These are phyloP conservation scores for Schizonepeta tenuifolia DNA, from an alignment of 257 asterid species.

Conservation along the genomic window DNA sequence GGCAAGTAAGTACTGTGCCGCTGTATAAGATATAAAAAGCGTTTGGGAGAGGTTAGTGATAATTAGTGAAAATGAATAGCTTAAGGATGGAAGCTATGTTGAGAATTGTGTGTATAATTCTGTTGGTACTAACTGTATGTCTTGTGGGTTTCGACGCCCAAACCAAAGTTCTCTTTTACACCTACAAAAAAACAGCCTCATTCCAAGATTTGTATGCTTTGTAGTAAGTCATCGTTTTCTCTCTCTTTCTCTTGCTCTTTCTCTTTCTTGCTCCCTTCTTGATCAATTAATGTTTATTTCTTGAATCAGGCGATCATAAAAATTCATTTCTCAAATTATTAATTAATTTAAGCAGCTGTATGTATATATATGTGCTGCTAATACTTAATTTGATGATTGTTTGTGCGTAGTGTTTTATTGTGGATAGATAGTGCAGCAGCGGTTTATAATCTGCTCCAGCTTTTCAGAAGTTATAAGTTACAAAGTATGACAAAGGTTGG, in stretches of 20 bases:
- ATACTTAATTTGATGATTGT: neutral
- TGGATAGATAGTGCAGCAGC: conserved; percentile 66
- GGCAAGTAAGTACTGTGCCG: too few species aligned
- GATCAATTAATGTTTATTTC: neutral
- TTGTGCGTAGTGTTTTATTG: conserved; percentile 47
- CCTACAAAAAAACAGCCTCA: conserved; percentile 48
- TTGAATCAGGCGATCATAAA: too few species aligned
- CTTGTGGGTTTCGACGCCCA: conserved; percentile 59
- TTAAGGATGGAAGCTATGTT: conserved; percentile 32
- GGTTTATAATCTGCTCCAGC: conserved; percentile 55
- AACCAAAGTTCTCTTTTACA: conserved; percentile 53
- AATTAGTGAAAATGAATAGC: conserved; percentile 31
- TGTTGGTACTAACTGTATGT: conserved; percentile 46
- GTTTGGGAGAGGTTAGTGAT: too few species aligned
- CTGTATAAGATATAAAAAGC: too few species aligned
- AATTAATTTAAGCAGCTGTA: too few species aligned
- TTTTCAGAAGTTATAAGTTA: conserved; percentile 40
- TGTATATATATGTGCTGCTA: too few species aligned
- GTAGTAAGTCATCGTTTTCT: conserved; percentile 35
- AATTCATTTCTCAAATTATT: neutral
- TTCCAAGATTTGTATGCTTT: conserved; percentile 54
- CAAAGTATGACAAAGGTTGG: conserved; percentile 36
- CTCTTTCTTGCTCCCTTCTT: neutral
- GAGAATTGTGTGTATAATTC: conserved; percentile 40
- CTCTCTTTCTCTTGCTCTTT: neutral